A percentile compares a stretch with the other conserved stretches of the same genome.
Evolutionary conservation across 306 rosid species (phyloP).

Genomic region (Parietaria judaica): DNA sequence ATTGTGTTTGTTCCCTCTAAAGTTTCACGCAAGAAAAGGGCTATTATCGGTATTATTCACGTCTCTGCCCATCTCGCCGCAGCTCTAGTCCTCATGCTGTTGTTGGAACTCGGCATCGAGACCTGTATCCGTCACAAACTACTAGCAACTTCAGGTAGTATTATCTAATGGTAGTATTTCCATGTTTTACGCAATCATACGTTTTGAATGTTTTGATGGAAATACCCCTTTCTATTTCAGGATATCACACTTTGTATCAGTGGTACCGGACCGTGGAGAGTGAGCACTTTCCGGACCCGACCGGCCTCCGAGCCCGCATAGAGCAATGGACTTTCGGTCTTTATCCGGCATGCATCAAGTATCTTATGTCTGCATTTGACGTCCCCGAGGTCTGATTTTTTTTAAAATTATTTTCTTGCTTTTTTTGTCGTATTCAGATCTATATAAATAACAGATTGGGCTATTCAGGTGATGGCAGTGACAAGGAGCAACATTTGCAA

Average conservation of each 20-base stretch:
- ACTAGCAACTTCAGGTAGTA: conserved; percentile 85
- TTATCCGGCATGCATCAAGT: conserved; percentile 96
- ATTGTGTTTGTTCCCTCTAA: conserved; percentile 75
- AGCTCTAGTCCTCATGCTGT: conserved; percentile 85
- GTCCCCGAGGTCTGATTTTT: conserved; percentile 74
- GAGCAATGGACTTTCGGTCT: conserved; percentile 97
- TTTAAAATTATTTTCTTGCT: conserved; percentile 9
- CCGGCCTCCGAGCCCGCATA: conserved; percentile 91
- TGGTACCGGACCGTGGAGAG: conserved; percentile 85
- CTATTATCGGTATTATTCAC: conserved; percentile 73
- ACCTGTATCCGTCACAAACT: conserved; percentile 71
- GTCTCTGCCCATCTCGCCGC: conserved; percentile 83
- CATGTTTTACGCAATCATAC: not conserved
- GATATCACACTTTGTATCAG: conserved; percentile 84
- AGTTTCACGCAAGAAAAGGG: conserved; percentile 74
- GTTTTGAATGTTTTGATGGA: conserved; percentile 10
- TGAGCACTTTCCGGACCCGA: conserved; percentile 95
- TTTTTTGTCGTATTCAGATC: not conserved
- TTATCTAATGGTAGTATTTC: not conserved
- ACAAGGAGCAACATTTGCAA: conserved; percentile 78
- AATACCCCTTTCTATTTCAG: conserved; percentile 26
- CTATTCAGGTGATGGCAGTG: conserved; percentile 88
- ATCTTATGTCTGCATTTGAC: conserved; percentile 95
- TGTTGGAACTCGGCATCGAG: conserved; percentile 87
- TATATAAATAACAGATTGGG: conserved; percentile 2